These are phyloP conservation scores for Extremus antarcticus DNA, from an alignment of 495 filamentous ascomycete genomes.

Conservation along the genomic window DNA sequence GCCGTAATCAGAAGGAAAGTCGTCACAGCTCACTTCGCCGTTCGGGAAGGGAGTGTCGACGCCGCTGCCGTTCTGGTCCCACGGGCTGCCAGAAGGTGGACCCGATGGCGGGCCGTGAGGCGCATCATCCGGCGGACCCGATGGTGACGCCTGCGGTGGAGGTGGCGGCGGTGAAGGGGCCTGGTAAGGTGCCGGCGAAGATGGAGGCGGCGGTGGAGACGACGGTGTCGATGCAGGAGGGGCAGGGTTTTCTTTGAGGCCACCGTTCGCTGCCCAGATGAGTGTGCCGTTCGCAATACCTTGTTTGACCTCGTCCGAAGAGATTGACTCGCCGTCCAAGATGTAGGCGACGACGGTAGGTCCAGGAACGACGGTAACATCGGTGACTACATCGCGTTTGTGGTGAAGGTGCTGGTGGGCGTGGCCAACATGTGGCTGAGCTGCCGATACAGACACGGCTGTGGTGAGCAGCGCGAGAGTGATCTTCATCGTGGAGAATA, in stretches of 20 bases:
- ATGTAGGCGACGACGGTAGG: conserved; percentile 28
- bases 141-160: background rate
- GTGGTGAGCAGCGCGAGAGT: conserved; percentile 20
- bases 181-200: background rate
- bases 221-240: background rate
- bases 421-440: conserved; percentile 19
- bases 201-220: background rate
- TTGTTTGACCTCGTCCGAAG: conserved; percentile 26
- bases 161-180: background rate
- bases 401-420: conserved; percentile 25
- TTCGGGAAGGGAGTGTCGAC: conserved; percentile 64
- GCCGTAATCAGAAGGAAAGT: conserved; percentile 77
- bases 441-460: conserved; percentile 24
- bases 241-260: conserved; percentile 1
- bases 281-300: conserved; percentile 32
- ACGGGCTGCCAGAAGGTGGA: background rate
- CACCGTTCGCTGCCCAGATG: conserved; percentile 16
- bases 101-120: background rate
- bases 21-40: conserved; percentile 56
- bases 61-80: conserved; percentile 24
- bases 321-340: conserved; percentile 27
- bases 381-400: conserved; percentile 17
- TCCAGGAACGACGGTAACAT: conserved; percentile 21
- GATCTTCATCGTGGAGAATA: conserved; percentile 21
- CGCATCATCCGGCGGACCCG: background rate